Base-by-base conservation (phyloP, 73 alveolate species). In the Breviolum minutum region DNA sequence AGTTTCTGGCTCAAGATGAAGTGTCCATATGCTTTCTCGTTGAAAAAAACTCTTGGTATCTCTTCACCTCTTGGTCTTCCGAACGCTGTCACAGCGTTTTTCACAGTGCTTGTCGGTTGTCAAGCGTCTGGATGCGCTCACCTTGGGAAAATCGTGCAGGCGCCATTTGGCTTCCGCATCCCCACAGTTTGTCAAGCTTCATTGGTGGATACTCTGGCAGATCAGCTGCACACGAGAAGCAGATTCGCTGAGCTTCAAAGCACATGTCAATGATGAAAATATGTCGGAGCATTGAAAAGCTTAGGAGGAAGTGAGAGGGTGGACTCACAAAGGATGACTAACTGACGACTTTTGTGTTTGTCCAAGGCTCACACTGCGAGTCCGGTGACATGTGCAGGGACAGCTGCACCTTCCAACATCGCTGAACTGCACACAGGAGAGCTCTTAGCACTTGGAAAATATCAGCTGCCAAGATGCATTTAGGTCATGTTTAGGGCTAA, bases 91-190 rank as follows among this genome's bases (percentile, higher is more conserved):
- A 40, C 54, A 40, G 54, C 54, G n/a, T n/a, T 40, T 0, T 40
- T 2, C 3, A 40, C 54, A 40, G 54, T 40, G 54, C 54, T 40
- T 40, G 54, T 40, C 54, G 54, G 54, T 40, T 40, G 54, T 40
- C 54, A 40, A 40, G 54, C 54, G n/a, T n/a, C n/a, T 40, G 5
- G 54, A 40, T 40, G 54, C 54, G 54, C 54, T 40, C 54, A 40
- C 54, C 54, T 40, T 40, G 54, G 5, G 54, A 40, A 40, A 2
- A 40, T 13, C 81, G 30, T 71, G 83, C 83, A 87, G 95, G 95
- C 95, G 48, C 95, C 95, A 4, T 88, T 88, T 32, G 95, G 95
- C 73, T 88, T 64, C 80, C 85, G 79, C 60, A 64, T 88, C 95
- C 95, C 95, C 60, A 88, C 95, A n/a, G 7, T 29, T 0, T 88